phyloP scores from a whole-genome alignment of 1,139 yeast genomes.

The Taphrina populina region DNA sequence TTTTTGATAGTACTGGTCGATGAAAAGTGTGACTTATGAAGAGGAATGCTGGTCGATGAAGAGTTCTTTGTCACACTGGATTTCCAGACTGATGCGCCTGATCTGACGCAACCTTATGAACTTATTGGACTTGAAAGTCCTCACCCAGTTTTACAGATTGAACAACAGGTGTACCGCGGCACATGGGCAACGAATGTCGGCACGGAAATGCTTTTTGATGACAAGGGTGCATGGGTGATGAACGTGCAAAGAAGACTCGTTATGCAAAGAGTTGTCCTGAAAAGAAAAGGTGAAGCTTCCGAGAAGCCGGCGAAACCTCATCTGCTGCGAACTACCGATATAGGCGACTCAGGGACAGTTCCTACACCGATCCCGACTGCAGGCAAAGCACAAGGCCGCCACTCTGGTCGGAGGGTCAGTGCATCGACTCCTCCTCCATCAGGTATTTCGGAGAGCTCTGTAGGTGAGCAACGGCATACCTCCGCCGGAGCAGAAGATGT shows the following conservation, averaged over 20 bases:
- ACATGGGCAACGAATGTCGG: conserved; percentile 23
- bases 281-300: background rate
- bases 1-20: no score
- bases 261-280: conserved; percentile 6
- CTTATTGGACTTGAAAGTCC: conserved; percentile 25
- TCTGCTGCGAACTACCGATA: conserved; percentile 1
- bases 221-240: conserved; percentile 11
- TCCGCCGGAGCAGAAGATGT: background rate
- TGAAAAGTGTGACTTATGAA: no score
- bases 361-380: no score
- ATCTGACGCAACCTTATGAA: conserved; percentile 7
- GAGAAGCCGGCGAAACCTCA: background rate
- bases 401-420: no score
- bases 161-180: conserved; percentile 10
- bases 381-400: no score
- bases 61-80: conserved; percentile 25
- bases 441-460: no score
- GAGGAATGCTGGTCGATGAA: no score
- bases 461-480: background rate
- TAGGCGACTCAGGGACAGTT: no score
- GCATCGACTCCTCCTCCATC: no score
- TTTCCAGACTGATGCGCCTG: conserved; percentile 14
- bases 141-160: conserved; percentile 12
- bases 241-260: conserved; percentile 1
- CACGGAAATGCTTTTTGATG: conserved; percentile 29